Conservation (phyloP, 768 basidiomycete genomes). For the Exsudoporus frostii region DNA sequence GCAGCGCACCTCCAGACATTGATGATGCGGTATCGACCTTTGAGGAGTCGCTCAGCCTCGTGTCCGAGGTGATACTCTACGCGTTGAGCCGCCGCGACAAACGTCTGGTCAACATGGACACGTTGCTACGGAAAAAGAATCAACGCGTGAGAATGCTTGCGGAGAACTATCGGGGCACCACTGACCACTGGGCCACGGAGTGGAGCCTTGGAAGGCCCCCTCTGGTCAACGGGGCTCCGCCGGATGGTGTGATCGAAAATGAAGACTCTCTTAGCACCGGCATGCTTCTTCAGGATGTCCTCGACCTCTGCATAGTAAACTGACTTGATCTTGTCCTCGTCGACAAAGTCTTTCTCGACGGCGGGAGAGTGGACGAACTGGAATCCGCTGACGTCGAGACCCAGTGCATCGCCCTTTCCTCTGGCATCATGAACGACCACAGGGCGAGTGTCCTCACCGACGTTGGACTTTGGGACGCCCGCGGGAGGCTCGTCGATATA, state of each 20-base stretch:
- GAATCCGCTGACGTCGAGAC: conserved; percentile 46
- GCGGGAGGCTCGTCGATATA: conserved; percentile 32
- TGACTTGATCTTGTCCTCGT: conserved; percentile 37
- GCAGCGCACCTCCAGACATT: conserved; percentile 42
- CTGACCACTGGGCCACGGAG: conserved; percentile 36
- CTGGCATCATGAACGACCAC: conserved; percentile 32
- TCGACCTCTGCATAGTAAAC: conserved; percentile 43
- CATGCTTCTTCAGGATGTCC: conserved; percentile 38
- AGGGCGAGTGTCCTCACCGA: conserved; percentile 21
- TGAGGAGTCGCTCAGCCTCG: conserved; percentile 41
- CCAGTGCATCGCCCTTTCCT: conserved; percentile 26
- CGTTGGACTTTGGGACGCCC: conserved; percentile 29
- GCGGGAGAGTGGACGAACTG: conserved; percentile 34
- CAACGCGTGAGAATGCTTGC: background rate
- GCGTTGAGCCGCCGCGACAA: conserved; percentile 33
- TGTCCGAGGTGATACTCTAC: conserved; percentile 38
- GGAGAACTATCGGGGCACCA: background rate
- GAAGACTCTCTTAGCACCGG: conserved; percentile 38
- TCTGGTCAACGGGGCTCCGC: conserved; percentile 16
- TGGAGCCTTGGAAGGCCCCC: background rate
- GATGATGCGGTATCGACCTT: conserved; percentile 42
- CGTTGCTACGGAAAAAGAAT: conserved; percentile 24
- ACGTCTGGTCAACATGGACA: conserved; percentile 48
- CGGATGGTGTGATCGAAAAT: conserved; percentile 47
- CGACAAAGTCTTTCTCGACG: conserved; percentile 37